Percentiles rank a stretch among this genome's conserved stretches.
Conservation (phyloP, 805 yeast genomes). For the Kazachstania africana region DNA sequence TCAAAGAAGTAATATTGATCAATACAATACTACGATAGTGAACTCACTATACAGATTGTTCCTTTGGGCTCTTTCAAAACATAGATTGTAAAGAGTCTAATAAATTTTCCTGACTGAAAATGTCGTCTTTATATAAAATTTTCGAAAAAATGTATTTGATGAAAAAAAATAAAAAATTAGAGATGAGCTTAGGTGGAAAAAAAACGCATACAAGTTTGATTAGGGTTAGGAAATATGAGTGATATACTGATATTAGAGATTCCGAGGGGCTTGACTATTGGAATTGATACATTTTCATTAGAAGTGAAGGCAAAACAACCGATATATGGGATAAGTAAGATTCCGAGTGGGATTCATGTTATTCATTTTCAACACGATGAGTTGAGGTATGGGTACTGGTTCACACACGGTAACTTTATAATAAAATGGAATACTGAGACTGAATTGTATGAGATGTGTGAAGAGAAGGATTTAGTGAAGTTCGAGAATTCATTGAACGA, state of each 20-base stretch:
- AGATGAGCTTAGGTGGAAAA: too few species aligned
- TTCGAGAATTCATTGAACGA: constrained; percentile 5
- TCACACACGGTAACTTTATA: constrained; percentile 6
- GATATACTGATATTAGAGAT: too few species aligned
- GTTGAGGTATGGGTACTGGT: constrained; percentile 25
- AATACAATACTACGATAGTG: background rate
- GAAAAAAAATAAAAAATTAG: too few species aligned
- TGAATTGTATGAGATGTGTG: constrained; percentile 10
- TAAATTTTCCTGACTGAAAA: too few species aligned
- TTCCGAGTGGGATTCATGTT: constrained; percentile 17
- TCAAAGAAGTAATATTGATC: background rate
- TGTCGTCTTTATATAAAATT: too few species aligned
- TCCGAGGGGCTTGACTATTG: constrained; percentile 14
- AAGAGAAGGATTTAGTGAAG: constrained; percentile 7
- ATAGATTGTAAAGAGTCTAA: background rate
- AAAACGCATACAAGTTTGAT: too few species aligned
- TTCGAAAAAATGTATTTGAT: too few species aligned
- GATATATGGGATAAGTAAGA: constrained; percentile 18
- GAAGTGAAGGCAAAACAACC: constrained; percentile 12
- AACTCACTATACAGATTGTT: background rate
- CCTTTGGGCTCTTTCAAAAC: background rate
- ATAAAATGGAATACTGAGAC: constrained; percentile 7
- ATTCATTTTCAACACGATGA: constrained; percentile 16
- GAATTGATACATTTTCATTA: constrained; percentile 20
- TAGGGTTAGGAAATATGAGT: too few species aligned